phyloP scores from a whole-genome alignment of 371 early-diverging fungal species.

The Mortierella sp. region DNA sequence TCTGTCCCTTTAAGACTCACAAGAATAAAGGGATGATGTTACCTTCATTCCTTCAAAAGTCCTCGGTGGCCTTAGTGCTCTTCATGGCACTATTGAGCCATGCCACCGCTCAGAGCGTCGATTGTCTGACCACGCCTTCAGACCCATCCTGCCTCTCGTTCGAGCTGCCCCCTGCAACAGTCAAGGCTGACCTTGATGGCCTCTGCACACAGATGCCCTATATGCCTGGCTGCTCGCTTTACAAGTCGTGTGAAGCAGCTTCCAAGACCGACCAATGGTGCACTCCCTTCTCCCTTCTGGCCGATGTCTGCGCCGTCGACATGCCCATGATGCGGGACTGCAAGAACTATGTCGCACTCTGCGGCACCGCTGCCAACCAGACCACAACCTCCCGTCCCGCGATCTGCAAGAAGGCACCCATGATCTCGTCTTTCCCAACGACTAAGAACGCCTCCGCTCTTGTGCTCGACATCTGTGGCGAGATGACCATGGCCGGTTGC shows the following conservation, averaged over 20 bases:
- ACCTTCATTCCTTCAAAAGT: slow-evolving; percentile 7
- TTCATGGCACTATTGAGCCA: slow-evolving; percentile 10
- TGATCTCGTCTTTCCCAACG: slow-evolving; percentile 62
- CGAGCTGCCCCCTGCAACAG: slow-evolving; percentile 51
- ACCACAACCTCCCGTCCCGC: slow-evolving; percentile 33
- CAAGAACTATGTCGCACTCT: slow-evolving; percentile 47
- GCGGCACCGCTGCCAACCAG: slow-evolving; percentile 34
- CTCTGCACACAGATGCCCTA: slow-evolving; percentile 63
- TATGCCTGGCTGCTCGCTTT: slow-evolving; percentile 70
- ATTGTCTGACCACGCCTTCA: slow-evolving; percentile 53
- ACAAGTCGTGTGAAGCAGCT: slow-evolving; percentile 51
- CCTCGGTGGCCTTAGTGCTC: slow-evolving; percentile 5
- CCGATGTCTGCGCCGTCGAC: slow-evolving; percentile 67
- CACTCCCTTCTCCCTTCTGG: slow-evolving; percentile 63
- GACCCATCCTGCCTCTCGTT: slow-evolving; percentile 57
- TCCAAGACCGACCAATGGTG: slow-evolving; percentile 58
- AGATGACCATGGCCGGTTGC: slow-evolving; percentile 73
- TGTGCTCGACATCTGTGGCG: slow-evolving; percentile 66
- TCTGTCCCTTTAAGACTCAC: slow-evolving; percentile 4
- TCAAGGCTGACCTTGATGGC: slow-evolving; percentile 45
- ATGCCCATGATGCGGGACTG: slow-evolving; percentile 69
- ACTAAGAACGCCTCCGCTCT: slow-evolving; percentile 58
- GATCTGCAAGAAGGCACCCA: slow-evolving; percentile 57
- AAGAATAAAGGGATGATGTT: slow-evolving; percentile 17
- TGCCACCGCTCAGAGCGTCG: slow-evolving; percentile 30